Evolutionary conservation across 768 basidiomycete species (phyloP).

Genomic region (Chalciporus pseudorubinellus): DNA sequence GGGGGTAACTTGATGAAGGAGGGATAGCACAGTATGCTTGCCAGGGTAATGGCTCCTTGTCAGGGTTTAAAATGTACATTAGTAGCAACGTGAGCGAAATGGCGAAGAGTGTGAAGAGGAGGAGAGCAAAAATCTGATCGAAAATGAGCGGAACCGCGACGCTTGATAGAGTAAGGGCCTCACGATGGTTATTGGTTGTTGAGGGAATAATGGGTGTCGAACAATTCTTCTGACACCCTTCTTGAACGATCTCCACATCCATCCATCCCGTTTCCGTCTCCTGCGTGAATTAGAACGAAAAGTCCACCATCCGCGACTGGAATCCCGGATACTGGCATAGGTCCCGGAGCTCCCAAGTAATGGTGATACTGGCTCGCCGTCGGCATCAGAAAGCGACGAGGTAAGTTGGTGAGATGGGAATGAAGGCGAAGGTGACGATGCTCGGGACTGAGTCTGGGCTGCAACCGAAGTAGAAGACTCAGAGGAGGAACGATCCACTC

Average conservation of each 20-base stretch:
- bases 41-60: slow-evolving; percentile 94
- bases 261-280: slow-evolving; percentile 50
- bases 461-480: slow-evolving; percentile 32
- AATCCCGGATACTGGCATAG: slow-evolving; percentile 43
- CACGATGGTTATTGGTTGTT: slow-evolving; percentile 79
- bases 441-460: slow-evolving; percentile 62
- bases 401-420: slow-evolving; percentile 48
- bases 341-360: slow-evolving; percentile 31
- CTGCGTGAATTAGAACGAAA: slow-evolving; percentile 39
- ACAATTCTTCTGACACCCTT: slow-evolving; percentile 55
- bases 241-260: slow-evolving; percentile 49
- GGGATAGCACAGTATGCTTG: slow-evolving; percentile 85
- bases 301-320: slow-evolving; percentile 58
- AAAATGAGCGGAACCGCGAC: slow-evolving; percentile 21
- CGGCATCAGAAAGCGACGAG: slow-evolving; percentile 58
- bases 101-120: slow-evolving; percentile 78
- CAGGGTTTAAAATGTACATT: slow-evolving; percentile 92
- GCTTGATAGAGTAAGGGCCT: slow-evolving; percentile 28
- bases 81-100: slow-evolving; percentile 82
- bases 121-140: slow-evolving; percentile 59
- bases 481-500: slow-evolving; percentile 22
- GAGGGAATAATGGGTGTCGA: slow-evolving; percentile 74
- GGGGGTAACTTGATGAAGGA: slow-evolving; percentile 41
- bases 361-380: slow-evolving; percentile 55
- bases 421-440: slow-evolving; percentile 59